Evolutionary conservation across 2,329 filamentous ascomycete species (phyloP), one percentile per base, ranked within the genome.

Genomic region (Curvularia spicifera): DNA sequence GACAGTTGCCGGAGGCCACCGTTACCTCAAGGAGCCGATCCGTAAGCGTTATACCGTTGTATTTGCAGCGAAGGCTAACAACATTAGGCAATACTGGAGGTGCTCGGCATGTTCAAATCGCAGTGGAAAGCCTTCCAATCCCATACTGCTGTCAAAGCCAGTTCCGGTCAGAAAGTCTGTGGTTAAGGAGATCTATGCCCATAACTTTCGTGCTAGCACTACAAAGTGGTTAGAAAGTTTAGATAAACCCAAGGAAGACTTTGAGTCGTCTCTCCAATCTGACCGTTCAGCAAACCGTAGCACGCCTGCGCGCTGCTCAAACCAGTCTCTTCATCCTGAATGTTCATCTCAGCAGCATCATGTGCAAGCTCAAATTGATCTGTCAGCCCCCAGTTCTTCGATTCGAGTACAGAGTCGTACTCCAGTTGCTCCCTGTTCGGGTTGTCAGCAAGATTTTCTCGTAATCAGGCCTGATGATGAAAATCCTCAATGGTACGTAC

Each of bases 1-100:
- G 66, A 71, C 37, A 67, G 69, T 18, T 79, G 77, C 53, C 71
- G 73, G 50, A 70, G 60, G 33, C 72, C 72, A 39, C 20, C 57
- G 9, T 59, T 64, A 6, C 24, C 29, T 15, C 49, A 51, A 35
- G 63, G 60, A 3, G 28, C 43, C 18, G 47, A 65, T 33, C 28
- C 48, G 65, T 69, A 59, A 54, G 63, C 44, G 6, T 20, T 22
- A 5, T 6, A 24, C 18, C 28, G 22, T 1, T 18, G n/a, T 10
- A 15, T n/a, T 4, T 28, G 47, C 7, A 37, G 28, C n/a, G 26
- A 44, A 39, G n/a, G 26, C 55, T 67, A 29, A 67, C 40, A 28
- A 24, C 12, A 20, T 18, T n/a, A 67, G 64, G 12, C 50, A 53
- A 45, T 42, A 15, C 1, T 63, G 69, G 57, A 59, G 53, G 46